phyloP scores from a whole-genome alignment of 2,329 filamentous ascomycete genomes.

The Calonectria fujianensis region DNA sequence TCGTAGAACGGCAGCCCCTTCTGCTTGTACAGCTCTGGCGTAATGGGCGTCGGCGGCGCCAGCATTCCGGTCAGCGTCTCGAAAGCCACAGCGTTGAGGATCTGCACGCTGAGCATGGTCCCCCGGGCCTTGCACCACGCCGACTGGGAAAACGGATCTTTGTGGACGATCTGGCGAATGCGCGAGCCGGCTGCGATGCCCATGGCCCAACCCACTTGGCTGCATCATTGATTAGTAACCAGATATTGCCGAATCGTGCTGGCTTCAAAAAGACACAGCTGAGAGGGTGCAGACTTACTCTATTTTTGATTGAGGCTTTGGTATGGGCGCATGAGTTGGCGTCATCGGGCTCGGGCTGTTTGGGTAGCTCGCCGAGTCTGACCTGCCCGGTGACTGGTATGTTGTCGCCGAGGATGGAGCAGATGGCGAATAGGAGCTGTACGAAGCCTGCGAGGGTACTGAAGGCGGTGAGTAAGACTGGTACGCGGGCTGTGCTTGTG shows the following conservation, averaged over 20 bases:
- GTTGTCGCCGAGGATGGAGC: not conserved
- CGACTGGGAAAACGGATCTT: slow-evolving; percentile 9
- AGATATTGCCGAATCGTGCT: rapidly evolving
- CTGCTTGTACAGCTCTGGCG: slow-evolving; percentile 29
- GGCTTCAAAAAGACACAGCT: not conserved
- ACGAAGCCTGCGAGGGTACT: not conserved
- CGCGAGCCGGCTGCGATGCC: slow-evolving; percentile 37
- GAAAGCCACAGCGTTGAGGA: slow-evolving; percentile 38
- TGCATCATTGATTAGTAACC: not conserved
- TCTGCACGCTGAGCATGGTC: slow-evolving; percentile 34
- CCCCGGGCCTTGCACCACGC: slow-evolving; percentile 31
- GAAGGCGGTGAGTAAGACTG: not conserved
- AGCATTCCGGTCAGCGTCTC: slow-evolving; percentile 38
- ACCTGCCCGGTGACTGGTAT: not conserved
- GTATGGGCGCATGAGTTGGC: not conserved
- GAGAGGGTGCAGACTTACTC: not conserved
- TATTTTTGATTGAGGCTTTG: not conserved
- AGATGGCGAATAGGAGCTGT: not conserved
- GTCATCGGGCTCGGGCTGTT: not conserved
- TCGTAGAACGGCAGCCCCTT: slow-evolving; percentile 33
- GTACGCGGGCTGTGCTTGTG: not conserved
- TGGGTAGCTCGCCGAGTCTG: not conserved
- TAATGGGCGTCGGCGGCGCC: slow-evolving; percentile 33
- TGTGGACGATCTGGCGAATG: slow-evolving; percentile 28
- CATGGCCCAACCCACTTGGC: slow-evolving; percentile 37